phyloP scores from a whole-genome alignment of 2,329 filamentous ascomycete genomes.

The Colletotrichum spaethianum region DNA sequence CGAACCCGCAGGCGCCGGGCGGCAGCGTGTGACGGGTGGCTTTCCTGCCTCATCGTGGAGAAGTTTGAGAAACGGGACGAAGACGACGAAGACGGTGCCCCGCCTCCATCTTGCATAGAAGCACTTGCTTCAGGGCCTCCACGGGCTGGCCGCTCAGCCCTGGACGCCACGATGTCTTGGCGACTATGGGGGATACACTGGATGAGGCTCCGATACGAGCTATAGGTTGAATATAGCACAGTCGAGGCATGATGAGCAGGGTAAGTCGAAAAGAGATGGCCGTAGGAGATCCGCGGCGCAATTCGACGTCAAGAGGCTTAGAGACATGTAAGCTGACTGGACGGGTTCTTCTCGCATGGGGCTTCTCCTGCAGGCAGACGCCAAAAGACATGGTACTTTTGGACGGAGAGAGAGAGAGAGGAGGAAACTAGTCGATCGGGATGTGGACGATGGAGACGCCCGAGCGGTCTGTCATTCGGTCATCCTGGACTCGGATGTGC shows the following conservation, averaged over 20 bases:
- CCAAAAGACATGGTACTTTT: neutral
- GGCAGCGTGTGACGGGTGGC: slow-evolving; percentile 10
- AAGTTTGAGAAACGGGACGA: slow-evolving; percentile 33
- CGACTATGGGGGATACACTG: slow-evolving; percentile 16
- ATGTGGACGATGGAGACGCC: slow-evolving; percentile 21
- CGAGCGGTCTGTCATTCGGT: slow-evolving; percentile 33
- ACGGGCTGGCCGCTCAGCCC: slow-evolving; percentile 32
- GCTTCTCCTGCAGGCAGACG: neutral
- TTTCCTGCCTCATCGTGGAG: slow-evolving; percentile 25
- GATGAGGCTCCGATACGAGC: slow-evolving; percentile 38
- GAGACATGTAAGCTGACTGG: slow-evolving; percentile 35
- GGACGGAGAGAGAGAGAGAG: neutral
- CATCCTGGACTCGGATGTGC: slow-evolving; percentile 14
- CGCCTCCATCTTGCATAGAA: slow-evolving; percentile 1
- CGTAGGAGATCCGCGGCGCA: slow-evolving; percentile 12
- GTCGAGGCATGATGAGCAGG: neutral
- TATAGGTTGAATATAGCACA: neutral
- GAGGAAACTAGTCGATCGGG: neutral
- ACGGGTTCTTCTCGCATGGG: neutral
- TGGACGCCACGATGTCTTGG: slow-evolving; percentile 34
- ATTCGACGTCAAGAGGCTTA: slow-evolving; percentile 39
- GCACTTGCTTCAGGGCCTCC: slow-evolving; percentile 17
- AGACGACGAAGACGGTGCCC: slow-evolving; percentile 7
- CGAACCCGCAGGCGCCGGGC: slow-evolving; percentile 17
- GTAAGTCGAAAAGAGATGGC: slow-evolving; percentile 5